Evolutionary conservation across 306 rosid genomes (phyloP).

Genomic region (Morella rubra): DNA sequence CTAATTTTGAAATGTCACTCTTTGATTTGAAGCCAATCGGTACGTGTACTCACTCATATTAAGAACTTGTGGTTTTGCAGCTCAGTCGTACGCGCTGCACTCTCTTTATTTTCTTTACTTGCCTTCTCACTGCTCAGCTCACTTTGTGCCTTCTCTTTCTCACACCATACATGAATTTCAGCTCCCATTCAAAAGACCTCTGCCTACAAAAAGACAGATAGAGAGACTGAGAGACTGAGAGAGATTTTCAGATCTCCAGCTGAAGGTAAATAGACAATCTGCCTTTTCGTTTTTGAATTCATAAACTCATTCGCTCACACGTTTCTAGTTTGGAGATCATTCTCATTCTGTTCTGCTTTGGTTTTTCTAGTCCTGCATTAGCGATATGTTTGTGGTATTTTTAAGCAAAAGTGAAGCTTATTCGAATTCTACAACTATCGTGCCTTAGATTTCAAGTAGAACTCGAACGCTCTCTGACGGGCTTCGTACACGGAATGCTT

Average conservation of each 20-base stretch:
- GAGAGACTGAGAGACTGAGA: neutral
- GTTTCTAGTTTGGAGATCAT: constrained; percentile 1
- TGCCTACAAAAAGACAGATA: constrained; percentile 6
- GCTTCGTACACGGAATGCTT: neutral
- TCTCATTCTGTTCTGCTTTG: constrained; percentile 8
- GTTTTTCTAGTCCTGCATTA: constrained; percentile 1
- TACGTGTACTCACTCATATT: no score
- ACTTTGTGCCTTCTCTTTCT: constrained; percentile 12
- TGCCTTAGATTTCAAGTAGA: neutral
- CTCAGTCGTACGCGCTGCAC: no score
- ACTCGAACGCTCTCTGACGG: neutral
- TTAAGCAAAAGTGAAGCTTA: constrained; percentile 6
- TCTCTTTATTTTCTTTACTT: neutral
- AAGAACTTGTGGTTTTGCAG: no score
- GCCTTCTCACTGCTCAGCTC: constrained; percentile 21
- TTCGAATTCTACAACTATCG: neutral
- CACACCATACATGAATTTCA: constrained; percentile 10
- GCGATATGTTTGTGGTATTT: neutral
- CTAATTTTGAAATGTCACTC: no score
- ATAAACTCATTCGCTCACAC: neutral
- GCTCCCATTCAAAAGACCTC: constrained; percentile 29
- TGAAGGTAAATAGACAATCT: constrained; percentile 22
- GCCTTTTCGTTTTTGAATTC: neutral
- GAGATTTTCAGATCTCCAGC: constrained; percentile 43
- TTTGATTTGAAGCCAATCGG: no score